Conservation (phyloP, 1,284 basidiomycete genomes). For the Puccinia hordei region DNA sequence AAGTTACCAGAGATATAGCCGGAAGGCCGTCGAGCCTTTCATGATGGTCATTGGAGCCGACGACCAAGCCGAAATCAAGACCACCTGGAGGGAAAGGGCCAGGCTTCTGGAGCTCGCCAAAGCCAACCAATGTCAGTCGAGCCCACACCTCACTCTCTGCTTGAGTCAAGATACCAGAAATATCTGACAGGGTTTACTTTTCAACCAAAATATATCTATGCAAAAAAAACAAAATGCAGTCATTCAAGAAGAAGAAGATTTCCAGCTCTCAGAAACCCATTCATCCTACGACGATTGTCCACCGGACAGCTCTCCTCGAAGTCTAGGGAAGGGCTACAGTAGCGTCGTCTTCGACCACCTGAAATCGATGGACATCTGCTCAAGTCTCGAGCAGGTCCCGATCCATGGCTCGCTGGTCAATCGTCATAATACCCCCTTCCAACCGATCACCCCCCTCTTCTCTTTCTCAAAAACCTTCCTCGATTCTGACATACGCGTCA, state of each 20-base stretch:
- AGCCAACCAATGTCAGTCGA: conserved; percentile 60
- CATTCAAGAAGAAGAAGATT: conserved; percentile 16
- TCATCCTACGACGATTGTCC: conserved; percentile 20
- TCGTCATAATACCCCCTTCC: conserved; percentile 49
- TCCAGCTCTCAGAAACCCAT: background rate
- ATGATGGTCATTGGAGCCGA: conserved; percentile 53
- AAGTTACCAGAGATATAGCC: conserved; percentile 31
- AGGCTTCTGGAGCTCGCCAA: conserved; percentile 61
- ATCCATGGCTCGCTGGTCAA: conserved; percentile 54
- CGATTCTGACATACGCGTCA: conserved; percentile 62
- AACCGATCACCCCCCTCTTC: conserved; percentile 56
- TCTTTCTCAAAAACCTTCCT: conserved; percentile 57
- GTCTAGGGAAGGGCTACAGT: conserved; percentile 20
- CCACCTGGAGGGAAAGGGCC: conserved; percentile 60
- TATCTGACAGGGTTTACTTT: background rate
- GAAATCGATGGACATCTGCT: conserved; percentile 40
- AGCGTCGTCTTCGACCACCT: conserved; percentile 35
- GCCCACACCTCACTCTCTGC: background rate
- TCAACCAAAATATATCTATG: no score
- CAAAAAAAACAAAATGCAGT: background rate
- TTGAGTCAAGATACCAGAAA: no score
- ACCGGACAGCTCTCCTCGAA: conserved; percentile 11
- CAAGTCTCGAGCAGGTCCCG: conserved; percentile 54
- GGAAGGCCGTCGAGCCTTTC: background rate
- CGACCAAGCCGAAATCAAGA: conserved; percentile 62